Evolutionary conservation across 768 basidiomycete genomes (phyloP), one percentile per base, ranked within the genome.

Genomic region (Porpolomopsis calyptriformis): DNA sequence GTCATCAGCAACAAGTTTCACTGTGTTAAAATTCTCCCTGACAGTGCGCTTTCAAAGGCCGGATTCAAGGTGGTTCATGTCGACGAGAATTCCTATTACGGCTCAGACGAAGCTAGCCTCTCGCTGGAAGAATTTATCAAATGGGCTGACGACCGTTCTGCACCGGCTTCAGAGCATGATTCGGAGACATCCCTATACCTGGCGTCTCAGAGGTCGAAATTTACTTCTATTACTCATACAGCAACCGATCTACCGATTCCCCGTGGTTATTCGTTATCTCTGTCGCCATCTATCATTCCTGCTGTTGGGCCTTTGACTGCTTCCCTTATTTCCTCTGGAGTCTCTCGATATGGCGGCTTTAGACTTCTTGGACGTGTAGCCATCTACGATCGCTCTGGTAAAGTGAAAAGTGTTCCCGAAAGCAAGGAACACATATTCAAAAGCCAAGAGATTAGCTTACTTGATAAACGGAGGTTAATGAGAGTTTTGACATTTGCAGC

Each of bases 391-490:
- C 49, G 64, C 10, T 63, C 67, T 18, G 65, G 72, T 1, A 60
- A 59, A 43, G 57, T 78, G 44, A 76, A 76, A 54, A 72, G 63
- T 41, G 93, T 97, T 0, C 94, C 94, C 1, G 81, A 82, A 25
- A 87, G 78, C 65, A 97, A 96, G 60, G 92, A 92, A 61, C 85
- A 88, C 48, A 75, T 98, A 2, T 97, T 98, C 74, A 91, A 85
- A 67, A 82, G 77, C 64, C 80, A 78, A 56, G 71, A 70, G 7
- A 74, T 97, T 6, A 71, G 71, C 5, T 70, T 97, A 9, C 59
- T 92, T 25, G 88, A 93, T 51, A 98, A 97, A 65, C 69, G 93
- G 36, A 73, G 86, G 25, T 67, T 98, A 20, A 97, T 97, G 86
- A 86, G 92, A 47, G 90, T 94, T 55, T 64, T 98, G 38, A 74